Evolutionary conservation across 1,284 basidiomycete species (phyloP).

Genomic region (Rhodotorula mucilaginosa): DNA sequence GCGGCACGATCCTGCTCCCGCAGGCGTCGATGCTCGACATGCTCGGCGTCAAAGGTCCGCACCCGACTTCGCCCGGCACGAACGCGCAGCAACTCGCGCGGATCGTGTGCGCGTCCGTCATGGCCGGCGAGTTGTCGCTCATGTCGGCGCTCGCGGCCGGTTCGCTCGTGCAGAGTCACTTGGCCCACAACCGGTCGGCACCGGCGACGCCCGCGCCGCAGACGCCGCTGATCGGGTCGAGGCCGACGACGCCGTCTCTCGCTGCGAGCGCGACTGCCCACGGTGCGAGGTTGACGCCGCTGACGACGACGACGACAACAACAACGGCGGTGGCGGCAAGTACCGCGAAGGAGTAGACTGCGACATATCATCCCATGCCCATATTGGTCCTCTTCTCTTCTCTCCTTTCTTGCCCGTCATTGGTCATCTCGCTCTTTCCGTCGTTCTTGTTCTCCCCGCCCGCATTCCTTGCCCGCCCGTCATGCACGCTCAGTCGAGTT

Average conservation of each 20-base stretch:
- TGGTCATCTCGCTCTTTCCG: neutral
- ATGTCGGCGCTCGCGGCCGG: slow-evolving; percentile 87
- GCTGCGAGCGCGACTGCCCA: neutral
- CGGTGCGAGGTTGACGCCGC: neutral
- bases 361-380: neutral
- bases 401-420: neutral
- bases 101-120: slow-evolving; percentile 81
- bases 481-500: too few species aligned
- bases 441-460: slow-evolving; percentile 3
- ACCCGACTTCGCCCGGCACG: slow-evolving; percentile 74
- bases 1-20: slow-evolving; percentile 83
- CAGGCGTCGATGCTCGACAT: slow-evolving; percentile 88
- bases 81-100: slow-evolving; percentile 84
- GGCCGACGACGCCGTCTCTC: slow-evolving; percentile 1
- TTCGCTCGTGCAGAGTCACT: slow-evolving; percentile 37
- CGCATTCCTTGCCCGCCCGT: neutral
- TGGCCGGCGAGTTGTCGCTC: slow-evolving; percentile 84
- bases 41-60: slow-evolving; percentile 83
- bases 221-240: slow-evolving; percentile 1
- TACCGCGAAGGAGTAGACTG: neutral
- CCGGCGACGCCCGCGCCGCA: slow-evolving; percentile 12
- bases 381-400: neutral
- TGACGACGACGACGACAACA: neutral
- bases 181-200: slow-evolving; percentile 60
- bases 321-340: neutral